Percentiles rank a stretch among this genome's conserved stretches.
phyloP scores from a whole-genome alignment of 768 basidiomycete genomes.

The Boletus fagicola region DNA sequence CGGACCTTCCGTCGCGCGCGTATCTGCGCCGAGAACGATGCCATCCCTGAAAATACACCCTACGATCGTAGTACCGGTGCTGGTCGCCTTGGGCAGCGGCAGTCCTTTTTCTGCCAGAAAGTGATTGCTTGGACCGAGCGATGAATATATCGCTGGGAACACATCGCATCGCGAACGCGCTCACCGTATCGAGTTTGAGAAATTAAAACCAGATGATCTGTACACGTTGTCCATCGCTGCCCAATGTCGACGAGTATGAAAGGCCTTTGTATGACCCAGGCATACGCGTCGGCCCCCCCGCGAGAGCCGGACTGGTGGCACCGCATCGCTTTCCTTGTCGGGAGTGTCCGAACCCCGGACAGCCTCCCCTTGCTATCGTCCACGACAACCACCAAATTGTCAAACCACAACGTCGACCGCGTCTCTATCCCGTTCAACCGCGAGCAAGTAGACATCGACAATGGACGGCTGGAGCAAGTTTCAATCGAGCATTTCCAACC shows the following conservation, averaged over 20 bases:
- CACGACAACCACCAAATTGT: slow-evolving; percentile 3
- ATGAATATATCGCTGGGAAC: neutral
- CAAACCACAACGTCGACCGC: slow-evolving; percentile 2
- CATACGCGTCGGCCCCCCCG: slow-evolving; percentile 30
- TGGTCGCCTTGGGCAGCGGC: slow-evolving; percentile 78
- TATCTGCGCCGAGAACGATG: slow-evolving; percentile 94
- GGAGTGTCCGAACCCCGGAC: slow-evolving; percentile 12
- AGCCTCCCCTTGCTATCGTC: neutral
- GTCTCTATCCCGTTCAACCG: neutral
- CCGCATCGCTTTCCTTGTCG: slow-evolving; percentile 8
- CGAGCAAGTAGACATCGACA: neutral
- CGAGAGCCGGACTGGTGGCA: slow-evolving; percentile 19
- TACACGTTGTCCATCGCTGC: slow-evolving; percentile 47
- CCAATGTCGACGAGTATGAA: neutral
- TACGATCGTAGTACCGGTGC: slow-evolving; percentile 97
- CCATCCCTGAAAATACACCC: slow-evolving; percentile 93
- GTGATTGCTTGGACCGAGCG: slow-evolving; percentile 51
- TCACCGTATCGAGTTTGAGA: slow-evolving; percentile 72
- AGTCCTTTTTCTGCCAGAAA: slow-evolving; percentile 71
- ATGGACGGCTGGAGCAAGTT: slow-evolving; percentile 68
- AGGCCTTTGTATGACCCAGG: neutral
- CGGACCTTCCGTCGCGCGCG: slow-evolving; percentile 88
- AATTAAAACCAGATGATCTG: slow-evolving; percentile 66
- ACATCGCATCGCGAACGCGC: slow-evolving; percentile 7
- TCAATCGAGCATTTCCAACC: slow-evolving; percentile 53